Evolutionary conservation across 805 yeast genomes (phyloP), one percentile per base, ranked within the genome.

Genomic region (Candida ipomoeae): DNA sequence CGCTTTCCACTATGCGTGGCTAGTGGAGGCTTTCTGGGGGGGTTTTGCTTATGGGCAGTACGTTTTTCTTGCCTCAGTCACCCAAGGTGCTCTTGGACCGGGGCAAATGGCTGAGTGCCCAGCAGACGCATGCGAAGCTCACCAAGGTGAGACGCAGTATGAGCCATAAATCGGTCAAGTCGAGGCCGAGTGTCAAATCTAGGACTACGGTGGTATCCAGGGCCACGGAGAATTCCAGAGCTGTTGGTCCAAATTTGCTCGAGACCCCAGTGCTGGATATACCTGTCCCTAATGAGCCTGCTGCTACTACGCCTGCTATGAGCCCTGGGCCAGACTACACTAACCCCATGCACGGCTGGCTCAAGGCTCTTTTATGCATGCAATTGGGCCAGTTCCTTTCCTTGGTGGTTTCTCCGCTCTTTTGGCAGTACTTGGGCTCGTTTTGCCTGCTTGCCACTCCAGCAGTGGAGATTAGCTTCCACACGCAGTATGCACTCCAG

Each of bases 401-500:
- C 17, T 20, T 49, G 6, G 37, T 47, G 29, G 48, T 48, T 17
- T 35, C 44, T 6, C 51, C 52, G 6, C 48, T 46, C 36, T 49
- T 47, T 13, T 36, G 40, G 18, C 51, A 46, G 26, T 53, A 53
- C 34, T 40, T 55, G 31, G 39, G 44, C 13, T 44, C 53, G 11
- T 42, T 53, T n/a, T 55, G 58, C 41, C 53, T 50, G 14, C 26
- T 53, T 21, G 37, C 31, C 18, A 40, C 49, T 26, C 13, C 42
- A n/a, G 39, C 46, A 13, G 46, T 48, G 31, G 51, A 48, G 50
- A n/a, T 40, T 6, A 14, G 47, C 10, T 34, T 44, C 39, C 53
- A 49, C 23, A 38, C 50, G n/a, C 68, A 60, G 42, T 74, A 77
- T 48, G 62, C 72, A 3, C 52, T 78, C 13, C 66, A 73, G 49